Percentiles rank a stretch among this genome's conserved stretches.
Conservation (phyloP, 2,329 filamentous ascomycete genomes). For the Bipolaris zeicola region DNA sequence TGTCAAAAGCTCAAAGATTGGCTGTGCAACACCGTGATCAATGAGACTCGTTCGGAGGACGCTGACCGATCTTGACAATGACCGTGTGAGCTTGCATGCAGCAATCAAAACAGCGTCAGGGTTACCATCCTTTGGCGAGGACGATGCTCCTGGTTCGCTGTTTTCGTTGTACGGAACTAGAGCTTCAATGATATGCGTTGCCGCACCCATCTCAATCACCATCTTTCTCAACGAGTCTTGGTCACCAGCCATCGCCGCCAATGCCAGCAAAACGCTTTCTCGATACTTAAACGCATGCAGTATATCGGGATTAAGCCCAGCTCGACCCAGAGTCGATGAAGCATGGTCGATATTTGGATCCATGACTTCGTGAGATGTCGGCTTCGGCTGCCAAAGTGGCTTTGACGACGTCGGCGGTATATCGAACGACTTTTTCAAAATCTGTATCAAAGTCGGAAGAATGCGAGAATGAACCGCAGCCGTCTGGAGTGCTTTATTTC, state of each 20-base stretch:
- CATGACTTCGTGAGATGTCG: slow-evolving; percentile 29
- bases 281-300: slow-evolving; percentile 76
- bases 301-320: slow-evolving; percentile 56
- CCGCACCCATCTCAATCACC: slow-evolving; percentile 79
- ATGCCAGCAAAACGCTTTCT: slow-evolving; percentile 74
- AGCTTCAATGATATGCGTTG: slow-evolving; percentile 83
- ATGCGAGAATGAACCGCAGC: slow-evolving; percentile 75
- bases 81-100: slow-evolving; percentile 80
- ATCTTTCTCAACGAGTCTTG: slow-evolving; percentile 84
- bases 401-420: slow-evolving; percentile 56
- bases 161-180: slow-evolving; percentile 65
- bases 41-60: slow-evolving; percentile 85
- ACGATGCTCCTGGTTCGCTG: slow-evolving; percentile 39
- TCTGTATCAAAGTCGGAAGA: slow-evolving; percentile 65
- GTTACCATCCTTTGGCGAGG: slow-evolving; percentile 68
- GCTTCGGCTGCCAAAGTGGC: slow-evolving; percentile 61
- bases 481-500: slow-evolving; percentile 79
- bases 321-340: slow-evolving; percentile 41
- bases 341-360: slow-evolving; percentile 37
- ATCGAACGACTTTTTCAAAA: slow-evolving; percentile 71
- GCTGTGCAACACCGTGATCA: slow-evolving; percentile 79
- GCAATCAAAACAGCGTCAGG: slow-evolving; percentile 79
- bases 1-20: slow-evolving; percentile 75
- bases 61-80: slow-evolving; percentile 82
- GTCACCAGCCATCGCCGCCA: slow-evolving; percentile 80